Evolutionary conservation across 768 basidiomycete genomes (phyloP).

Genomic region (Boletus patriciae): DNA sequence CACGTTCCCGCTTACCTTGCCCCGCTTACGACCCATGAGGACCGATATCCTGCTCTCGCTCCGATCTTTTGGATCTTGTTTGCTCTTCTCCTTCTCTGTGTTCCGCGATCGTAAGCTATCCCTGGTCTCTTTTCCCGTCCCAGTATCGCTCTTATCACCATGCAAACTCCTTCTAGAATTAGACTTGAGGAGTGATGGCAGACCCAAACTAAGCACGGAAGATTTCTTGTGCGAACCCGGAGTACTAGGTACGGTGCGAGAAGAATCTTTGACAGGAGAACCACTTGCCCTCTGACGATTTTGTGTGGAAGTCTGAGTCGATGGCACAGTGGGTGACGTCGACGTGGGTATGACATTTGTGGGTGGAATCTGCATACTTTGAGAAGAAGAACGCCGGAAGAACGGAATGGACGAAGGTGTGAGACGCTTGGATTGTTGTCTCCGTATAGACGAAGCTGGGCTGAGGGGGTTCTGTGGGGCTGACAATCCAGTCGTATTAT

Average conservation of each 20-base stretch:
- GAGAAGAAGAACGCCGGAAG: constrained; percentile 88
- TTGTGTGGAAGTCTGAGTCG: constrained; percentile 43
- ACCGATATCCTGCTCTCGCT: constrained; percentile 89
- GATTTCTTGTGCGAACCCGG: constrained; percentile 75
- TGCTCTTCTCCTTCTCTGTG: constrained; percentile 52
- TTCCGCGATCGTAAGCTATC: constrained; percentile 48
- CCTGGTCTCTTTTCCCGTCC: constrained; percentile 49
- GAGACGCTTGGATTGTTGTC: constrained; percentile 69
- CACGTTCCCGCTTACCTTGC: constrained; percentile 65
- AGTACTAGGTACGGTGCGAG: constrained; percentile 51
- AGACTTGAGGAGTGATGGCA: constrained; percentile 84
- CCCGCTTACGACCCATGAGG: constrained; percentile 84
- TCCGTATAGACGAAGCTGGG: constrained; percentile 67
- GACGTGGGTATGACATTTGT: constrained; percentile 40
- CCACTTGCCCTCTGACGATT: constrained; percentile 42
- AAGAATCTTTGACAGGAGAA: constrained; percentile 56
- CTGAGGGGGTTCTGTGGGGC: constrained; percentile 65
- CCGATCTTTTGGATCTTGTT: constrained; percentile 79
- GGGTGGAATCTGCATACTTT: constrained; percentile 73
- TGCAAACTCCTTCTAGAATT: constrained; percentile 80
- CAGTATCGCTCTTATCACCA: constrained; percentile 46
- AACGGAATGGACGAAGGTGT: constrained; percentile 94
- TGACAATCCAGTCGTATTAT: constrained; percentile 56
- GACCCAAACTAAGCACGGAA: constrained; percentile 75
- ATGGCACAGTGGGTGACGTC: constrained; percentile 54